Percentiles rank a stretch among this genome's conserved stretches.
Evolutionary conservation across 2,329 filamentous ascomycete species (phyloP).

Genomic region (Aspergillus udagawae): DNA sequence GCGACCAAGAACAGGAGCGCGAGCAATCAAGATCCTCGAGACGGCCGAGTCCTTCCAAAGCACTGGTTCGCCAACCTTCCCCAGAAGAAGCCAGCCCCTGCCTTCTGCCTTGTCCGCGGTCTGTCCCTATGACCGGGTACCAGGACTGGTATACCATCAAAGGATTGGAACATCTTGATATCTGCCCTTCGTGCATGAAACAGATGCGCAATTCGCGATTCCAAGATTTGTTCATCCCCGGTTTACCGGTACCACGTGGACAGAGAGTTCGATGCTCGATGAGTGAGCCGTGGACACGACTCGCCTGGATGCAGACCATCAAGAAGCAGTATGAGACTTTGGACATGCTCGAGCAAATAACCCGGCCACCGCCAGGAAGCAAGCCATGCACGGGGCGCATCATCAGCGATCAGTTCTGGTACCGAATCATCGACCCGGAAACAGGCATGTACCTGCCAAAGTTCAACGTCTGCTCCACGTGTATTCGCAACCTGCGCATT

Average conservation of each 20-base stretch:
- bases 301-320: conserved; percentile 76
- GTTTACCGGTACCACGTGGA: conserved; percentile 54
- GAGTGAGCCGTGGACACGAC: conserved; percentile 74
- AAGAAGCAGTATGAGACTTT: conserved; percentile 66
- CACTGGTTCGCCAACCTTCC: conserved; percentile 11
- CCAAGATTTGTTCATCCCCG: conserved; percentile 61
- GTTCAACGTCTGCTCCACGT: conserved; percentile 73
- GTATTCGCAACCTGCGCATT: conserved; percentile 66
- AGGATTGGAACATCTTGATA: conserved; percentile 66
- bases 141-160: conserved; percentile 79
- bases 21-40: conserved; percentile 3
- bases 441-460: conserved; percentile 61
- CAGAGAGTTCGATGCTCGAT: conserved; percentile 70
- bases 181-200: conserved; percentile 77
- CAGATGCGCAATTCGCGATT: conserved; percentile 69
- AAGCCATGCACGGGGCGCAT: conserved; percentile 56
- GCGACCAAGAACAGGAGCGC: conserved; percentile 6
- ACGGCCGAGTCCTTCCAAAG: conserved; percentile 12
- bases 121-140: conserved; percentile 57
- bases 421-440: conserved; percentile 66
- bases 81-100: conserved; percentile 18
- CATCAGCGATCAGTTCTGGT: conserved; percentile 64
- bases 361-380: conserved; percentile 56
- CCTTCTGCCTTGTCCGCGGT: conserved; percentile 68
- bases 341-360: conserved; percentile 65